Evolutionary conservation across 2,329 filamentous ascomycete species (phyloP), one percentile per base, ranked within the genome.

Genomic region (Aspergillus fumigatiaffinis): DNA sequence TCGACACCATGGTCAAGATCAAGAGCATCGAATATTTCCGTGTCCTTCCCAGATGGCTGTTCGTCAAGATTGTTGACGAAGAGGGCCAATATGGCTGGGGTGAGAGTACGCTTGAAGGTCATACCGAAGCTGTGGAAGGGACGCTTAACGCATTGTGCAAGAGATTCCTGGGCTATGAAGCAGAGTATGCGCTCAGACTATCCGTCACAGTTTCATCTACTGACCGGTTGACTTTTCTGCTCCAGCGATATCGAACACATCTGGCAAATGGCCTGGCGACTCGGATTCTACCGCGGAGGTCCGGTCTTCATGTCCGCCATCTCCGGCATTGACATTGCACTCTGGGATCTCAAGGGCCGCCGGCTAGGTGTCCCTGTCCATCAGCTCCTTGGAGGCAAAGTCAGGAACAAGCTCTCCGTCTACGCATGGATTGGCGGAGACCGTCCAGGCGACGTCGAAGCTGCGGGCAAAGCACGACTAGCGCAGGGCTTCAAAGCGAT

Each of bases 351-450:
- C 21, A 91, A 92, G 76, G 84, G 84, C 17, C 77, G 84, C 50
- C 82, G 79, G 60, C 73, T 87, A 3, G 81, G 82, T 7, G 84
- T 91, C 0, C 89, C 89, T 0, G 82, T 92, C 50, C 87, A 91
- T 66, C 83, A 91, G 62, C 78, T 93, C 0, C 80, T 92, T 0
- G 90, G 90, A 3, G 90, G 89, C 3, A 90, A 90, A 54, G 71
- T 92, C 1, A 80, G 89, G 48, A 79, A 86, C 61, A 87, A 86
- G 65, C 74, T 90, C 12, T 85, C 85, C 60, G 88, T 92, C 0
- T 92, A 91, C 67, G 86, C 86, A 14, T 91, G 89, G 88, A 91
- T 92, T 57, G 89, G 89, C 3, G 89, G 89, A 3, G 88, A 91
- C 63, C 77, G 87, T 3, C 89, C 89, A 0, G 72, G 76, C 7